Conservation (phyloP, 108 stramenopile genomes). For the Cafeteria roenbergensis region DNA sequence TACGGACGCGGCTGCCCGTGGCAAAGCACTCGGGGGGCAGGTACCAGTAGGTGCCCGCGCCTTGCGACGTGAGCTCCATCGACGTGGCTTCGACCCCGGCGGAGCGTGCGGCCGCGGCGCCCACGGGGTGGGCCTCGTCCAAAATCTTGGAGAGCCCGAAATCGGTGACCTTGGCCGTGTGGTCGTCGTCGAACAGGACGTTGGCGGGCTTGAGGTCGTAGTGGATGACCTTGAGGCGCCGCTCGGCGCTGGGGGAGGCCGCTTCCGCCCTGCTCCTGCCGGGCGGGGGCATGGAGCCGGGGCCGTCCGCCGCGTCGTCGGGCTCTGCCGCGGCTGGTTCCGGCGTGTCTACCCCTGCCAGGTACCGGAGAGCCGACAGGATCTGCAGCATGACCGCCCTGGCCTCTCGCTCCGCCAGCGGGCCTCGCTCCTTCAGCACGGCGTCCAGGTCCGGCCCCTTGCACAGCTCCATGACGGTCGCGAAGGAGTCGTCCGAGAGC, state of each 20-base stretch:
- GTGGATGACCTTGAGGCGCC: slow-evolving; percentile 96
- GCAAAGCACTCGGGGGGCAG: slow-evolving; percentile 94
- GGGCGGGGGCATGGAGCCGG: too few relatives aligned
- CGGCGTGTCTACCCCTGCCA: slow-evolving; percentile 20
- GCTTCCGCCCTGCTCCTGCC: not conserved
- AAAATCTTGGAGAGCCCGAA: slow-evolving; percentile 74
- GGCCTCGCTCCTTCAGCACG: slow-evolving; percentile 59
- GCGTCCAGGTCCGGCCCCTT: slow-evolving; percentile 77
- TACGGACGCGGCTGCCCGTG: slow-evolving; percentile 5
- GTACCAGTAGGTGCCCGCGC: slow-evolving; percentile 99
- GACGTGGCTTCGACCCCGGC: slow-evolving; percentile 36
- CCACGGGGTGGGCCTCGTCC: not conserved
- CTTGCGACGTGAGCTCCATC: slow-evolving; percentile 96
- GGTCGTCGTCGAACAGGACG: slow-evolving; percentile 80
- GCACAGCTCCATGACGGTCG: slow-evolving; percentile 91
- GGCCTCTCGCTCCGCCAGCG: slow-evolving; percentile 75
- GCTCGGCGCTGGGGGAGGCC: too few relatives aligned
- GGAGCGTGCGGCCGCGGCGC: not conserved
- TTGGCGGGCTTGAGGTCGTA: slow-evolving; percentile 93
- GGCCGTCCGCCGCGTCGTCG: not conserved
- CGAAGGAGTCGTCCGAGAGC: slow-evolving; percentile 85
- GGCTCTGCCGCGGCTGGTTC: not conserved
- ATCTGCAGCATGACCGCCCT: slow-evolving; percentile 78
- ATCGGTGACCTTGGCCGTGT: slow-evolving; percentile 95
- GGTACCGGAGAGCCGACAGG: slow-evolving; percentile 76